A percentile compares a stretch with the other conserved stretches of the same genome.
Evolutionary conservation across 805 yeast species (phyloP).

Genomic region (Pichia pseudocactophila): DNA sequence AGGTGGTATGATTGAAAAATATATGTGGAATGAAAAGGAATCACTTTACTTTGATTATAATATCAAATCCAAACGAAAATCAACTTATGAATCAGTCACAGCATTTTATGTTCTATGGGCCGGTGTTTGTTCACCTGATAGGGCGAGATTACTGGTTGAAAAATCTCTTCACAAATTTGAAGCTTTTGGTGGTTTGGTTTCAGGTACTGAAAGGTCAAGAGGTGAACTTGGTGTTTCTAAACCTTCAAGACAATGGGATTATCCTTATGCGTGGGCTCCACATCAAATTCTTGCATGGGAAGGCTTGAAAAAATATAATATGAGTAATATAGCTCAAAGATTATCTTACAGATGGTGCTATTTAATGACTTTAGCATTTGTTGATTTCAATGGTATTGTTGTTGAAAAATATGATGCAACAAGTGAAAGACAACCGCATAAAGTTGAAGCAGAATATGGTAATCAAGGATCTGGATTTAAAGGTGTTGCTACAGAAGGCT

Average conservation of each 20-base stretch:
- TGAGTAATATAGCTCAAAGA: slow-evolving; percentile 54
- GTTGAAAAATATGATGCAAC: slow-evolving; percentile 94
- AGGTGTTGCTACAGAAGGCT: slow-evolving; percentile 93
- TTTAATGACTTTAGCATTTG: slow-evolving; percentile 82
- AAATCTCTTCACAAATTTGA: slow-evolving; percentile 64
- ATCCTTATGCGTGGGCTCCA: slow-evolving; percentile 98
- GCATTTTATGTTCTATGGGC: slow-evolving; percentile 92
- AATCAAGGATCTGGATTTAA: slow-evolving; percentile 90
- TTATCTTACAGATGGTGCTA: slow-evolving; percentile 82
- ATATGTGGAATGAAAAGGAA: slow-evolving; percentile 75
- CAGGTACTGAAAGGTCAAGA: slow-evolving; percentile 69
- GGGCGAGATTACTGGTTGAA: slow-evolving; percentile 55
- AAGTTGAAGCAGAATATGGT: slow-evolving; percentile 93
- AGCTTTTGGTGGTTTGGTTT: slow-evolving; percentile 78
- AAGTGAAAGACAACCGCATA: slow-evolving; percentile 72
- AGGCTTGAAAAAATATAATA: slow-evolving; percentile 67
- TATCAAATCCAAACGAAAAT: slow-evolving; percentile 43
- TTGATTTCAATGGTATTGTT: slow-evolving; percentile 87
- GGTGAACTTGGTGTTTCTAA: slow-evolving; percentile 60
- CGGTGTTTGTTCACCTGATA: slow-evolving; percentile 52
- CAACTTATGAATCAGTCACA: slow-evolving; percentile 76
- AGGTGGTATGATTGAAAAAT: slow-evolving; percentile 47
- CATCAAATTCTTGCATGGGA: slow-evolving; percentile 94
- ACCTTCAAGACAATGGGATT: slow-evolving; percentile 97
- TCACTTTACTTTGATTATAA: slow-evolving; percentile 83